A percentile compares a stretch with the other conserved stretches of the same genome.
phyloP scores from a whole-genome alignment of 441 rosid species.

The Croton setiger region DNA sequence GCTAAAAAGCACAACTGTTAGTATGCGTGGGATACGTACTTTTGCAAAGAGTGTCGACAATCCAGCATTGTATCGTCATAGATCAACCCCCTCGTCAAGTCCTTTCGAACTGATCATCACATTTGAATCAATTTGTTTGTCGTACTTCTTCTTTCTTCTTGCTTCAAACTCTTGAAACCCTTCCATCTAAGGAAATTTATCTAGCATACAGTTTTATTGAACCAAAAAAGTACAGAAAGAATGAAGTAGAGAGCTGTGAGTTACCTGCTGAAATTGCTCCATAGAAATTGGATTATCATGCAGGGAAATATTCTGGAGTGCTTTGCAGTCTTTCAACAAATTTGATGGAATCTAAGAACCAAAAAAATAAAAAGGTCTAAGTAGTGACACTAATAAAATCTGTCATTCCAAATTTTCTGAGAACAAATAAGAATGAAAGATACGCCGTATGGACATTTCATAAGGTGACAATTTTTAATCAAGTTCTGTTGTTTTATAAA shows the following conservation, averaged over 20 bases:
- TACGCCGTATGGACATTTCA: not conserved
- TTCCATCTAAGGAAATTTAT: slow-evolving; percentile 56
- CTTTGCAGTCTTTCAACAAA: slow-evolving; percentile 79
- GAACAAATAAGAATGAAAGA: not conserved
- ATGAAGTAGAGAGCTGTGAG: slow-evolving; percentile 12
- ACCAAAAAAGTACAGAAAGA: not conserved
- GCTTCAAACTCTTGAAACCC: slow-evolving; percentile 86
- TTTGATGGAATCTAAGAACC: slow-evolving; percentile 62
- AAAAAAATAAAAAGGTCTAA: slow-evolving; percentile 10
- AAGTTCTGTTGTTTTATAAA: not conserved
- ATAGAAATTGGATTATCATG: slow-evolving; percentile 85
- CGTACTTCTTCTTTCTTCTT: slow-evolving; percentile 90
- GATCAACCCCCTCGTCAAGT: slow-evolving; percentile 90
- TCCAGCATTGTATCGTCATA: slow-evolving; percentile 30
- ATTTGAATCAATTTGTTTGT: slow-evolving; percentile 93
- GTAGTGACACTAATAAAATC: slow-evolving; percentile 1
- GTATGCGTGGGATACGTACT: slow-evolving; percentile 14
- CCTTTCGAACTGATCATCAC: slow-evolving; percentile 93
- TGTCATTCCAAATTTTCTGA: not conserved
- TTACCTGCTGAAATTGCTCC: slow-evolving; percentile 94
- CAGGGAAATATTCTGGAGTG: slow-evolving; percentile 81
- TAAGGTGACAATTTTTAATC: not conserved
- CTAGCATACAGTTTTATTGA: too few species aligned
- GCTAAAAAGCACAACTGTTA: too few species aligned
- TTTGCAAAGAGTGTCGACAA: slow-evolving; percentile 1